Base-by-base conservation (phyloP, 2,329 filamentous ascomycete species). In the Eutypella sp. region DNA sequence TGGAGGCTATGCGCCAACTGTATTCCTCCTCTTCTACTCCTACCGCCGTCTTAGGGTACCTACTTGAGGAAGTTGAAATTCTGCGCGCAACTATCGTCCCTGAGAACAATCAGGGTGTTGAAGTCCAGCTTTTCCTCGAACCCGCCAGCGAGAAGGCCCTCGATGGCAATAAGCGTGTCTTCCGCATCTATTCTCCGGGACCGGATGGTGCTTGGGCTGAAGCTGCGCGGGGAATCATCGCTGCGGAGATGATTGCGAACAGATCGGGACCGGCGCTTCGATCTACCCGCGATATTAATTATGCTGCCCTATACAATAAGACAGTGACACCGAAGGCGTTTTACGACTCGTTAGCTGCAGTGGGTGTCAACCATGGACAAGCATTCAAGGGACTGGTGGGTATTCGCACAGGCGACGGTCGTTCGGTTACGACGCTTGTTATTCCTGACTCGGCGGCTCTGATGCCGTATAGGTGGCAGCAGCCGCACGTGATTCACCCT, bases 401-500 rank as follows among this genome's bases (percentile, higher is more conserved):
- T 4, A 20, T 8, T 23, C 56, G 54, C 3, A 47, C 48, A 1
- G 44, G 48, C 2, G 33, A 39, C 11, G 48, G 50, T 31, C 48
- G 55, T 39, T 52, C 54, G 1, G 27, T 58, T 27, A 50, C 49
- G 3, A 42, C 44, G 2, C 53, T 61, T 18, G 23, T 37, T n/a
- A 40, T 62, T 0, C 47, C 53, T 15, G 54, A 58, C 38, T 47
- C 52, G 7, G 42, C 44, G 10, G 40, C 49, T 1, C 43, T 40
- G 8, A 56, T 57, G 54, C 55, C 53, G 1, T 48, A 53, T 29
- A 37, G 46, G 19, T 42, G 55, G 23, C 37, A 59, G 9, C 57
- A 60, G 34, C 57, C 57, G 0, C 57, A 51, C 1, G 57, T 55
- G 0, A 37, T 60, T 1, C 56, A 60, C 38, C 53, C 54, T 1